These are phyloP conservation scores for Neurospora tetraspora DNA, from an alignment of 495 filamentous ascomycete genomes.

Conservation along the genomic window DNA sequence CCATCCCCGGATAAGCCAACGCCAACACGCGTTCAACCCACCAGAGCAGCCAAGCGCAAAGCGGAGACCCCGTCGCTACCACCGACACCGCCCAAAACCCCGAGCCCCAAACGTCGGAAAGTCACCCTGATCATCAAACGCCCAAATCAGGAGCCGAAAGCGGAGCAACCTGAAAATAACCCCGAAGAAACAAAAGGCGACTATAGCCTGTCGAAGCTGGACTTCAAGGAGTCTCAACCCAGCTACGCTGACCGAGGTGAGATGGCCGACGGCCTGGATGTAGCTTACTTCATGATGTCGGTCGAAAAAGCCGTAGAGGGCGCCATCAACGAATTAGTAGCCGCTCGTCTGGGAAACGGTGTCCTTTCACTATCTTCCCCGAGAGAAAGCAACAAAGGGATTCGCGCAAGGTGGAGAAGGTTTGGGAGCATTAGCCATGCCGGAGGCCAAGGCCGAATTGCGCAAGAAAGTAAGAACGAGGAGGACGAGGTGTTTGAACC, in stretches of 20 bases:
- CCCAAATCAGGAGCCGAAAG: not conserved
- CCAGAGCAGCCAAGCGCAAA: constrained; percentile 17
- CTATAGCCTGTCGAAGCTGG: constrained; percentile 7
- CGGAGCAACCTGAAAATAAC: not conserved
- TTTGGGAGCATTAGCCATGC: not conserved
- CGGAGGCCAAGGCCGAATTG: not conserved
- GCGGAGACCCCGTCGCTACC: not conserved
- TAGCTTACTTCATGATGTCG: constrained; percentile 7
- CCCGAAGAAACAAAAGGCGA: constrained; percentile 8
- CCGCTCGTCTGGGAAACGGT: not conserved
- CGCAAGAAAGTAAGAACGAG: not conserved
- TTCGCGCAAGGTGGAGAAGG: not conserved
- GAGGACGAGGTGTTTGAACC: not conserved
- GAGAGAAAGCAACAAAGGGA: fast-evolving
- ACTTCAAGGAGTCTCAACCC: not conserved
- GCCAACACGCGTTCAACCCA: constrained; percentile 17
- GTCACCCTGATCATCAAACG: not conserved
- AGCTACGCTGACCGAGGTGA: not conserved
- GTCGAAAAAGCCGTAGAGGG: not conserved
- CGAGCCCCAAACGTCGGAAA: not conserved
- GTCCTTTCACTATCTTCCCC: not conserved
- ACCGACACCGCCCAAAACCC: not conserved
- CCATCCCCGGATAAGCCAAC: not conserved
- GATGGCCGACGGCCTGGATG: constrained; percentile 1
- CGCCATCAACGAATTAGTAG: not conserved